Conservation (phyloP, 2,329 filamentous ascomycete species). For the Ascochyta clinopodiicola region DNA sequence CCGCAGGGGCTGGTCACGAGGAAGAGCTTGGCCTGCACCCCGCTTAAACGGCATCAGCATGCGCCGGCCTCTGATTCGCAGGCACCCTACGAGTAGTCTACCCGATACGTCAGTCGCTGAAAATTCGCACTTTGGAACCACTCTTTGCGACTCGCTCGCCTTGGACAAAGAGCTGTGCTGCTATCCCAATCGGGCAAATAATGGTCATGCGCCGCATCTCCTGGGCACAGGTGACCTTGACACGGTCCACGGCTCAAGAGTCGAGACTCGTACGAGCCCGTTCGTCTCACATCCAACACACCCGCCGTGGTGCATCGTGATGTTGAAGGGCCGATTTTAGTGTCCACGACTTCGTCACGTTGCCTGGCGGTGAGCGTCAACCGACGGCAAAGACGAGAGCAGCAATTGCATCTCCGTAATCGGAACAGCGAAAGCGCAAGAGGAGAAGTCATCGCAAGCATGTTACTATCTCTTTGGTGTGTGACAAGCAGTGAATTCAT, state of each 20-base stretch:
- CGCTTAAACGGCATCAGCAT: conserved; percentile 13
- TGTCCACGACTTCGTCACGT: neutral
- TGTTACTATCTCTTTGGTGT: neutral
- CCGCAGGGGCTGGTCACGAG: conserved; percentile 7
- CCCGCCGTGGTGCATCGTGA: conserved; percentile 19
- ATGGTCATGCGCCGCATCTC: conserved; percentile 14
- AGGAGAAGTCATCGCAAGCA: neutral
- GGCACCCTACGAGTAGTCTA: conserved; percentile 1
- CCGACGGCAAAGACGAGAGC: neutral
- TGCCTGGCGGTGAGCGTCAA: neutral
- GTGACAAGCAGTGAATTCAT: neutral
- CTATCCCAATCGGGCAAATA: conserved; percentile 13
- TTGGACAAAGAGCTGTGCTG: neutral
- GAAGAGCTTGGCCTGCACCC: conserved; percentile 14
- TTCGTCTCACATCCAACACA: conserved; percentile 1
- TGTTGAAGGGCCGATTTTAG: conserved; percentile 3
- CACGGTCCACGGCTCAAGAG: conserved; percentile 16
- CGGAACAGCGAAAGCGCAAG: neutral
- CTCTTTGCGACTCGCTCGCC: conserved; percentile 12
- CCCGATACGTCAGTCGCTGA: conserved; percentile 14
- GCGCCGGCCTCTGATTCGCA: conserved; percentile 15
- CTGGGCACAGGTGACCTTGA: conserved; percentile 15
- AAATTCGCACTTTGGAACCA: conserved; percentile 19
- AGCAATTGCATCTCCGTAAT: too few species aligned
- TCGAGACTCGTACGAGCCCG: conserved; percentile 26